Conservation (phyloP, 441 rosid species). For the Erysimum cheiri region DNA sequence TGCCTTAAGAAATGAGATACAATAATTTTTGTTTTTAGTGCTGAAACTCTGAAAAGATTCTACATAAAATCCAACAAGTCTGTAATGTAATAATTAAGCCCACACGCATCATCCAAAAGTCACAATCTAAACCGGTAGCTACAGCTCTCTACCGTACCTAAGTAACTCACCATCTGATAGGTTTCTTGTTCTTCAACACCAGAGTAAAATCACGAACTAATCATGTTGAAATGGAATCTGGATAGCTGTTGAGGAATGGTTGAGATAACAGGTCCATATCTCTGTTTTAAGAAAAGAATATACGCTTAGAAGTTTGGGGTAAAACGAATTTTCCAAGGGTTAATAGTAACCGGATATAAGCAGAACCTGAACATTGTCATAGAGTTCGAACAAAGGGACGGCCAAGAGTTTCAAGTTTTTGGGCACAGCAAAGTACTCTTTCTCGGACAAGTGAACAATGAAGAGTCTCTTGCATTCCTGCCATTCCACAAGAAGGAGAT, state of each 20-base stretch:
- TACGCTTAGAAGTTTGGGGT: background rate
- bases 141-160: conserved; percentile 32
- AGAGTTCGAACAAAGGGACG: conserved; percentile 96
- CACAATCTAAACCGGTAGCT: conserved; percentile 35
- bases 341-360: background rate
- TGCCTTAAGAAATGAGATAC: conserved; percentile 9
- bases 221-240: conserved; percentile 98
- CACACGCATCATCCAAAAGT: conserved; percentile 23
- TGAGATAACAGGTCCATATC: conserved; percentile 96
- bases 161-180: conserved; percentile 12
- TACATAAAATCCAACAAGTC: conserved; percentile 34
- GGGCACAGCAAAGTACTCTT: conserved; percentile 98
- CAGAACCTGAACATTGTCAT: conserved; percentile 92
- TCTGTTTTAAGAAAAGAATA: conserved; percentile 53
- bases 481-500: conserved; percentile 35
- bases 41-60: conserved; percentile 19
- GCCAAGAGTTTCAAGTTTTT: conserved; percentile 97
- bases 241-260: conserved; percentile 99
- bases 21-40: background rate
- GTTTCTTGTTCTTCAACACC: conserved; percentile 27
- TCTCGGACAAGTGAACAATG: conserved; percentile 93
- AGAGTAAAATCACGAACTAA: conserved; percentile 57
- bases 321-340: conserved; percentile 13
- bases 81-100: background rate
- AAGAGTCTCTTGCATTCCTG: conserved; percentile 99